Conservation (phyloP, 345 rosid genomes). For the Citrus inodora region DNA sequence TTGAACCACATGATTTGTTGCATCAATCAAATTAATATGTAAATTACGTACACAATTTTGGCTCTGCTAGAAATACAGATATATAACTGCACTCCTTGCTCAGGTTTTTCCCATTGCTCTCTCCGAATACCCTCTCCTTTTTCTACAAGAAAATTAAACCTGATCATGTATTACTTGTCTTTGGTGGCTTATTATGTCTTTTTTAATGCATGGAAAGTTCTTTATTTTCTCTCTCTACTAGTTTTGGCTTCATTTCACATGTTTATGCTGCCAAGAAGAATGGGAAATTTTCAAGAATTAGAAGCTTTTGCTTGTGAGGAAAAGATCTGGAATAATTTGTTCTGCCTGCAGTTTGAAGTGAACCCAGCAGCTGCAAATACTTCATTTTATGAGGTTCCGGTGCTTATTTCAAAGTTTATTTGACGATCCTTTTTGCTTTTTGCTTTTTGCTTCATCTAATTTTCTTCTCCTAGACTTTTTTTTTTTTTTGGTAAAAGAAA, state of each 20-base stretch:
- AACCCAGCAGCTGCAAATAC: neutral
- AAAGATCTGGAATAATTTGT: neutral
- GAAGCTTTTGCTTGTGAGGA: slow-evolving; percentile 12
- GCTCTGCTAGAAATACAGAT: neutral
- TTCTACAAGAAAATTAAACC: neutral
- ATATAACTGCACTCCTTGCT: neutral
- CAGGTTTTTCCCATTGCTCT: neutral
- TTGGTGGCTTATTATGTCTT: slow-evolving; percentile 30
- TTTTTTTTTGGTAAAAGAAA: too few species aligned
- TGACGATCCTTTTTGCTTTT: neutral
- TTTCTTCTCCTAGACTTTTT: neutral
- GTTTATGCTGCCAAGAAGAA: slow-evolving; percentile 1
- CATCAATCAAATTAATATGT: too few species aligned
- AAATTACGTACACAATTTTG: too few species aligned
- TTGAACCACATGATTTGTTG: too few species aligned
- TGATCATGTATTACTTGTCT: slow-evolving; percentile 20
- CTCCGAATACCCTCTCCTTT: neutral
- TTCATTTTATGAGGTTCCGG: neutral
- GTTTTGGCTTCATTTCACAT: slow-evolving; percentile 17
- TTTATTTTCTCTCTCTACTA: slow-evolving; percentile 20
- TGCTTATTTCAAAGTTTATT: neutral
- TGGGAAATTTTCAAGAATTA: neutral
- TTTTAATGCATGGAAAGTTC: slow-evolving; percentile 16
- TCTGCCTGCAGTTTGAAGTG: slow-evolving; percentile 7
- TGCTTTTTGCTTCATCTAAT: neutral